Evolutionary conservation across 208 protist genomes (phyloP).

Genomic region (Phytomonas francai): DNA sequence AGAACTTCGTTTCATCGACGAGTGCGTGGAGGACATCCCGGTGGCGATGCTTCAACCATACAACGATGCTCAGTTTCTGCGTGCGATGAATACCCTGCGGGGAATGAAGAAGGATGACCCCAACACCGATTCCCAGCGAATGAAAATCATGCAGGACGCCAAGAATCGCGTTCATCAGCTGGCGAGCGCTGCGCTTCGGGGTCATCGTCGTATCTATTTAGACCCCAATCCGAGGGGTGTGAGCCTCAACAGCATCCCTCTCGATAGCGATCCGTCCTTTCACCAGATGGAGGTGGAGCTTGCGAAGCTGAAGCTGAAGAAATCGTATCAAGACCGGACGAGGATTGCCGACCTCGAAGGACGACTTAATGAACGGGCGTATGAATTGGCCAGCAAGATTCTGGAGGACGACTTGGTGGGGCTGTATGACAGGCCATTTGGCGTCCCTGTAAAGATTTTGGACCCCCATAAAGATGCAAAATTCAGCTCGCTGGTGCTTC

Average conservation of each 20-base stretch:
- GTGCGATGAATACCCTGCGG: slow-evolving; percentile 47
- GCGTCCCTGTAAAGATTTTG: slow-evolving; percentile 52
- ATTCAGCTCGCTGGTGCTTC: slow-evolving; percentile 34
- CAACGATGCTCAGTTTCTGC: slow-evolving; percentile 52
- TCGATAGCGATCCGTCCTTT: slow-evolving; percentile 44
- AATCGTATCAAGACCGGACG: slow-evolving; percentile 35
- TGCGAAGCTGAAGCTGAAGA: slow-evolving; percentile 21
- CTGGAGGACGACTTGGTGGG: slow-evolving; percentile 38
- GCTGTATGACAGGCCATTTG: slow-evolving; percentile 36
- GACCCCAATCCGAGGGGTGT: slow-evolving; percentile 55
- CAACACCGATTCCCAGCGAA: slow-evolving; percentile 33
- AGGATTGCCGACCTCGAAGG: slow-evolving; percentile 32
- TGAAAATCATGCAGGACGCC: slow-evolving; percentile 57
- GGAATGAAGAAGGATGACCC: slow-evolving; percentile 36
- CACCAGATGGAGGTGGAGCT: slow-evolving; percentile 33
- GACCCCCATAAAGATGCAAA: slow-evolving; percentile 48
- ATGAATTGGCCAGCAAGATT: slow-evolving; percentile 56
- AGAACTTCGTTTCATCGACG: slow-evolving; percentile 45
- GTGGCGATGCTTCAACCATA: slow-evolving; percentile 46
- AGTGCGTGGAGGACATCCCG: slow-evolving; percentile 41
- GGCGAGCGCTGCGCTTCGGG: slow-evolving; percentile 32
- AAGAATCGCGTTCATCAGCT: slow-evolving; percentile 54
- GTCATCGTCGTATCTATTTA: slow-evolving; percentile 42
- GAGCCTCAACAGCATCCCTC: slow-evolving; percentile 34
- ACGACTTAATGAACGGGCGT: slow-evolving; percentile 62